Evolutionary conservation across 495 filamentous ascomycete genomes (phyloP).

Genomic region (Evansstolkia leycettana): DNA sequence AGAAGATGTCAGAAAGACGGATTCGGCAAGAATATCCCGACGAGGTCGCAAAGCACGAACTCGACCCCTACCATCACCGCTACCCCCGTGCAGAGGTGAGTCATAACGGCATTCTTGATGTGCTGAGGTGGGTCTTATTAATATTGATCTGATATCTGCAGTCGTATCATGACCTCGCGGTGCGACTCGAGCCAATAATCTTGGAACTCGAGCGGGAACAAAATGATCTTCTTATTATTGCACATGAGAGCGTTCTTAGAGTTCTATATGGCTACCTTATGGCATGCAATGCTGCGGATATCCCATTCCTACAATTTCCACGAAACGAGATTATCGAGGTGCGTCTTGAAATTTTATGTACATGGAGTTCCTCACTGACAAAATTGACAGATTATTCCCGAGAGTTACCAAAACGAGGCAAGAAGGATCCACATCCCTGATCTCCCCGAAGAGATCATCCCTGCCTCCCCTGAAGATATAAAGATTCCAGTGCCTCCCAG

Average conservation of each 20-base stretch:
- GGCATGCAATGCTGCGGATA: slow-evolving; percentile 95
- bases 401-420: slow-evolving; percentile 91
- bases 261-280: slow-evolving; percentile 97
- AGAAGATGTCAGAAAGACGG: slow-evolving; percentile 72
- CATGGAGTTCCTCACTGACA: slow-evolving; percentile 8
- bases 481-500: slow-evolving; percentile 64
- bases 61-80: slow-evolving; percentile 93
- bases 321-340: slow-evolving; percentile 95
- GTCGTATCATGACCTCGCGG: slow-evolving; percentile 97
- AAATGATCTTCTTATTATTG: slow-evolving; percentile 93
- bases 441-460: slow-evolving; percentile 48
- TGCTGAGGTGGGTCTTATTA: neutral
- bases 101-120: neutral
- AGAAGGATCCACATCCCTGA: slow-evolving; percentile 70
- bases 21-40: slow-evolving; percentile 75
- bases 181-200: slow-evolving; percentile 97
- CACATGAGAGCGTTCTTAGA: slow-evolving; percentile 90
- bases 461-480: slow-evolving; percentile 71
- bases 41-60: slow-evolving; percentile 84
- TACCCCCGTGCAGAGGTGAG: slow-evolving; percentile 89
- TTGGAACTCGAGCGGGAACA: slow-evolving; percentile 95
- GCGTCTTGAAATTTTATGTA: slow-evolving; percentile 8
- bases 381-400: slow-evolving; percentile 67
- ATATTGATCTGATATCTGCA: slow-evolving; percentile 23
- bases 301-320: slow-evolving; percentile 86